Evolutionary conservation across 805 yeast species (phyloP).

Genomic region (Monosporozyma solicola): DNA sequence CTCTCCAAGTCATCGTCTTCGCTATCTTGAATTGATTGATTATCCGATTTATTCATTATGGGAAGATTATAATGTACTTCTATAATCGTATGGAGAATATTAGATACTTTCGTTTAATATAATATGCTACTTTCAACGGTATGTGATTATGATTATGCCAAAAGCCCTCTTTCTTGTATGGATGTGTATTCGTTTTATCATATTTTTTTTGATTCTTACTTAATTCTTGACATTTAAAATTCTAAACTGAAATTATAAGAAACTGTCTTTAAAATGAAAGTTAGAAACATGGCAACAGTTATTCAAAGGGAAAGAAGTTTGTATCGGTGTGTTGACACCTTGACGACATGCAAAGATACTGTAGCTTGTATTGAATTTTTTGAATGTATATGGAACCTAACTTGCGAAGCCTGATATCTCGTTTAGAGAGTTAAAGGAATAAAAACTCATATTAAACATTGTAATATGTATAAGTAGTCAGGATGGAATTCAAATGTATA

Average conservation of each 20-base stretch:
- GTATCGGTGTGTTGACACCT: no score
- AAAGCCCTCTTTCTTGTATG: background rate
- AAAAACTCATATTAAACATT: no score
- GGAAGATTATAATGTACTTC: background rate
- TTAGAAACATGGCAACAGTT: no score
- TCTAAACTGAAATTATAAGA: background rate
- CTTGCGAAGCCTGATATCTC: no score
- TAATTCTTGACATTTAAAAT: background rate
- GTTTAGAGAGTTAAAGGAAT: no score
- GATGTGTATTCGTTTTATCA: background rate
- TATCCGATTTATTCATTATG: background rate
- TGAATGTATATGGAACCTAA: no score
- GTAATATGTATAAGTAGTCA: no score
- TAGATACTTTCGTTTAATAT: background rate
- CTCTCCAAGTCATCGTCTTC: slow-evolving; percentile 13
- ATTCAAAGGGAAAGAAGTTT: no score
- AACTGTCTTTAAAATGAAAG: background rate
- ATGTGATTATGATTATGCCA: background rate
- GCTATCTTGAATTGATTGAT: background rate
- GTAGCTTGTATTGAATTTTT: no score
- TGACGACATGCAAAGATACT: no score
- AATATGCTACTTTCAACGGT: no score
- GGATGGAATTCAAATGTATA: no score
- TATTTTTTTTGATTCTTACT: background rate
- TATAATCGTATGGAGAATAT: background rate